Base-by-base conservation (phyloP, 305 asterid species). In the Fraxinus sp. region DNA sequence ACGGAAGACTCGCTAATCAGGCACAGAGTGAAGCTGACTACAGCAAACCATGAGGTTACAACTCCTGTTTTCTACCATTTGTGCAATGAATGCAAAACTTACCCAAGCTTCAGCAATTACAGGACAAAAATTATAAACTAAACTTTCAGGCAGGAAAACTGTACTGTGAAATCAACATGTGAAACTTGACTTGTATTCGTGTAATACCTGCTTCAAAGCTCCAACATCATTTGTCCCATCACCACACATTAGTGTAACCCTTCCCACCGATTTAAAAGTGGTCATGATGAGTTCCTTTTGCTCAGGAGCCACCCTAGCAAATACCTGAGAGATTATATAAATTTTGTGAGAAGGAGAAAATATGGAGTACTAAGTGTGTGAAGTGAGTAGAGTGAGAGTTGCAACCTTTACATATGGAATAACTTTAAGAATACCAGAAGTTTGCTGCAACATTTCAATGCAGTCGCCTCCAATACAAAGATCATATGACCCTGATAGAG, bases 201-300 rank as follows among this genome's bases (percentile, higher is more conserved):
- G 14, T 26, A 76, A 77, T 90, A 96, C 99, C 99, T 96, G 99
- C 88, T 96, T 96, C 88, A 96, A 88, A 55, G 99, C 99, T 78
- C 99, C 99, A 80, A 94, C 99, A 85, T 96, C 99, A 83, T 96
- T 96, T 74, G 99, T 96, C 68, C 99, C 99, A 90, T 96, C 99
- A 80, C 99, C 99, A 76, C 99, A 96, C 99, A 96, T 96, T 85
- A 96, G 86, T 35, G 99, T 87, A 76, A 93, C 90, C 88, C 99
- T 94, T 83, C 99, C 99, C 84, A 94, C 98, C 1, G 98, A 91
- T 79, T 90, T 94, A 86, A 94, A 96, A 79, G 99, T 92, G 80
- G 98, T 96, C 88, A 96, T 89, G 81, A 95, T 95, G 84, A 95
- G 98, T 87, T 95, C 99, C 89, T 95, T 95, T 84, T 95, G 99